A percentile compares a stretch with the other conserved stretches of the same genome.
Evolutionary conservation across 495 filamentous ascomycete genomes (phyloP).

Genomic region (Elasticomyces elasticus): DNA sequence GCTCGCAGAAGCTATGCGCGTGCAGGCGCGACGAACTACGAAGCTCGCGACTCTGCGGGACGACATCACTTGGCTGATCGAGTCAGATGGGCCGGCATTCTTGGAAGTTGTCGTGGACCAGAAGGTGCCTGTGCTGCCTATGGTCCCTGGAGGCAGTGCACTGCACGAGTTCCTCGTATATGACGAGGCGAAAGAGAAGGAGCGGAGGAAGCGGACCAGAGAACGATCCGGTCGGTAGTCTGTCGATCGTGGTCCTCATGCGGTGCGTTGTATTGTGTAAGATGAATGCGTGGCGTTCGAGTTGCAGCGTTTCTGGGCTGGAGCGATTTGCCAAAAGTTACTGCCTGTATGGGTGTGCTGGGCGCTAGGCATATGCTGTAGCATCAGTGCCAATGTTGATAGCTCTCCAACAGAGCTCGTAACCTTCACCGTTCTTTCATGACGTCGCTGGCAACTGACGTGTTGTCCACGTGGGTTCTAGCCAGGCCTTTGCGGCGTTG

Average conservation of each 20-base stretch:
- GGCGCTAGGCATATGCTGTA: not conserved
- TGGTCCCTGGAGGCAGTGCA: slow-evolving; percentile 81
- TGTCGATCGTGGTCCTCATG: not conserved
- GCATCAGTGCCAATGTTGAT: not conserved
- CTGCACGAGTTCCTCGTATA: slow-evolving; percentile 92
- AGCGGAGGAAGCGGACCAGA: slow-evolving; percentile 61
- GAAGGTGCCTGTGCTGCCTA: slow-evolving; percentile 96
- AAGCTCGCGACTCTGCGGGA: slow-evolving; percentile 70
- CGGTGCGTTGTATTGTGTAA: not conserved
- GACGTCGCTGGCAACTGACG: no score
- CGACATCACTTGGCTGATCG: slow-evolving; percentile 79
- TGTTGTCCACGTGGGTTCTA: no score
- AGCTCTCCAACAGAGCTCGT: not conserved
- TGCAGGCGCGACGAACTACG: slow-evolving; percentile 48
- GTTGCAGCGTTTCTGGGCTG: not conserved
- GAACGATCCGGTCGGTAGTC: slow-evolving; percentile 46
- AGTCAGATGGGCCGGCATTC: slow-evolving; percentile 39
- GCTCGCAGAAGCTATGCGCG: slow-evolving; percentile 54
- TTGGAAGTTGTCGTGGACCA: slow-evolving; percentile 47
- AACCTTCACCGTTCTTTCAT: not conserved
- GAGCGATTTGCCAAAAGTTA: not conserved
- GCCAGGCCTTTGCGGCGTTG: no score
- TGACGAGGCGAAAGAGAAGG: slow-evolving; percentile 69
- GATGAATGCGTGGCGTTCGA: slow-evolving; percentile 1
- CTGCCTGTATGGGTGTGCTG: not conserved